Conservation (phyloP, 2,329 filamentous ascomycete species). For the Apiospora malaysiana region DNA sequence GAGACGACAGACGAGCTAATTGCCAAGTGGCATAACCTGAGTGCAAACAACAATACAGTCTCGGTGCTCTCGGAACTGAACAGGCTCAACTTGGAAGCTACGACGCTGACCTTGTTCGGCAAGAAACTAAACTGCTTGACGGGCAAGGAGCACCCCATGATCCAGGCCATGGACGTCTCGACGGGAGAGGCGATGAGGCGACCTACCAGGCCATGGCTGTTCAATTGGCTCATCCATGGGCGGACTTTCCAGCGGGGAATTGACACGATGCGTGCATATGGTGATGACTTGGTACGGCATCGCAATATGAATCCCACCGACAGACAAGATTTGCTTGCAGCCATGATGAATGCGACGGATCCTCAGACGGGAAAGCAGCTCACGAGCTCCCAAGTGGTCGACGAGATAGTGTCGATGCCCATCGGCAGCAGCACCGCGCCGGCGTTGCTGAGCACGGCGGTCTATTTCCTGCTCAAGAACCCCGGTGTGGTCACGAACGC, state of each 20-base stretch:
- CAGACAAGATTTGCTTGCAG: slow-evolving; percentile 65
- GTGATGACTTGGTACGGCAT: slow-evolving; percentile 60
- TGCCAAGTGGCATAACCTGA: slow-evolving; percentile 52
- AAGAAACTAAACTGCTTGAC: slow-evolving; percentile 54
- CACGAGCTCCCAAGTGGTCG: slow-evolving; percentile 64
- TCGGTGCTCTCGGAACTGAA: slow-evolving; percentile 56
- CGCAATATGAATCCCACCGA: slow-evolving; percentile 59
- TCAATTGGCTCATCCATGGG: slow-evolving; percentile 59
- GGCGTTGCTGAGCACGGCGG: slow-evolving; percentile 49
- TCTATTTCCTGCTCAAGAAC: slow-evolving; percentile 59
- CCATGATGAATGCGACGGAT: slow-evolving; percentile 64
- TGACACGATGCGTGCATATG: slow-evolving; percentile 59
- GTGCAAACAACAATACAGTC: slow-evolving; percentile 44
- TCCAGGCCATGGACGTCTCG: slow-evolving; percentile 59
- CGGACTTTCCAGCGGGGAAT: slow-evolving; percentile 61
- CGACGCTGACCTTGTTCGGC: slow-evolving; percentile 56
- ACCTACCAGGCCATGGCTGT: slow-evolving; percentile 54
- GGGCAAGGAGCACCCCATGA: slow-evolving; percentile 53
- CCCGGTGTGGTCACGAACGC: slow-evolving; percentile 54
- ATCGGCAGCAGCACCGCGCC: slow-evolving; percentile 61
- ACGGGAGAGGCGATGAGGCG: slow-evolving; percentile 63
- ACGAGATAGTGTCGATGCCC: slow-evolving; percentile 73
- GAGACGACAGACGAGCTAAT: slow-evolving; percentile 56
- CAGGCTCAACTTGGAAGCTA: slow-evolving; percentile 58
- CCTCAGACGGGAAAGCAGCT: slow-evolving; percentile 65